A percentile compares a stretch with the other conserved stretches of the same genome.
These are phyloP conservation scores for Syzygium aromaticum DNA, from an alignment of 345 rosid genomes.

Conservation along the genomic window DNA sequence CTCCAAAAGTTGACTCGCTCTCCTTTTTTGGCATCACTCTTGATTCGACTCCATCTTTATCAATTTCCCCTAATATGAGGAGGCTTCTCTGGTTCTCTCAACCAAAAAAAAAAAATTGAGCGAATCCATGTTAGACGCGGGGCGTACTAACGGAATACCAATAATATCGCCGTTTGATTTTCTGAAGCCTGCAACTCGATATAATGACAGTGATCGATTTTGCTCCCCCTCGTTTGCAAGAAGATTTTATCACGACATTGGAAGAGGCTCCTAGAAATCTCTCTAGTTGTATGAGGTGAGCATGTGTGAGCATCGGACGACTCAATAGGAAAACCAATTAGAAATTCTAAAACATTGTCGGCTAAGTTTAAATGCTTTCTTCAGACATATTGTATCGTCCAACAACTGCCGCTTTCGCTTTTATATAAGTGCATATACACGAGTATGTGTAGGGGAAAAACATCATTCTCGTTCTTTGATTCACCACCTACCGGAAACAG, in stretches of 20 bases:
- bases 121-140: neutral
- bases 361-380: neutral
- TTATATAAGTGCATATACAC: neutral
- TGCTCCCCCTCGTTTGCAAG: neutral
- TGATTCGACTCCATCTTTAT: neutral
- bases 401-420: neutral
- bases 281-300: accelerated
- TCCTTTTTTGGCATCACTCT: neutral
- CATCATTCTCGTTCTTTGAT: neutral
- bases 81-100: neutral
- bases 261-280: neutral
- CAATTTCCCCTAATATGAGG: neutral
- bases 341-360: neutral
- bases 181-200: neutral
- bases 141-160: neutral
- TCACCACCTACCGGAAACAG: neutral
- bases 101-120: neutral
- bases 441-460: neutral
- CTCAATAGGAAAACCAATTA: neutral
- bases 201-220: neutral
- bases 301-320: neutral
- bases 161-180: neutral
- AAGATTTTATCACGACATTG: neutral
- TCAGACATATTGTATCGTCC: neutral
- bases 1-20: neutral